phyloP scores from a whole-genome alignment of 805 yeast genomes.

The Kodamaea nitidulidarum region DNA sequence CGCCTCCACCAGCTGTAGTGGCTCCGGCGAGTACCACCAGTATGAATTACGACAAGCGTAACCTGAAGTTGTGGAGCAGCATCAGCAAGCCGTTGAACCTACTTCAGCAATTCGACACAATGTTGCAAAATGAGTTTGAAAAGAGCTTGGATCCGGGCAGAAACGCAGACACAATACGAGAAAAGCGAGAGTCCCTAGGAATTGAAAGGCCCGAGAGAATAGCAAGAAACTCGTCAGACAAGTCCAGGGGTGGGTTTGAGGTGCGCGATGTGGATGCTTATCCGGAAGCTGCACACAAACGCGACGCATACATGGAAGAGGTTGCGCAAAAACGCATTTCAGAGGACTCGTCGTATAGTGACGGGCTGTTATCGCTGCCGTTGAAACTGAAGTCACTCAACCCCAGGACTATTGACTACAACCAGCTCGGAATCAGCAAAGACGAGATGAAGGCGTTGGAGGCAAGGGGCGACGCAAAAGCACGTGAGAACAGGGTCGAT shows the following conservation, averaged over 20 bases:
- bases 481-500: too few species aligned
- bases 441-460: neutral
- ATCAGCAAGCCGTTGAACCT: slow-evolving; percentile 38
- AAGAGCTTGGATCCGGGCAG: slow-evolving; percentile 19
- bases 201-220: neutral
- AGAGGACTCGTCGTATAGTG: slow-evolving; percentile 24
- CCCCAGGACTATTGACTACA: slow-evolving; percentile 1
- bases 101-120: slow-evolving; percentile 63
- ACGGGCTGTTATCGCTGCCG: slow-evolving; percentile 24
- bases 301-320: too few species aligned
- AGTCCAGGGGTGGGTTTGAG: neutral
- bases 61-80: slow-evolving; percentile 29
- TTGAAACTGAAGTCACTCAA: slow-evolving; percentile 19
- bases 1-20: slow-evolving; percentile 5
- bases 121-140: slow-evolving; percentile 64
- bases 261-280: neutral
- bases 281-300: slow-evolving; percentile 8
- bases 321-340: slow-evolving; percentile 15
- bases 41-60: slow-evolving; percentile 7
- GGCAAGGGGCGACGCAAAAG: too few species aligned
- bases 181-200: too few species aligned
- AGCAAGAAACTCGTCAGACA: slow-evolving; percentile 1
- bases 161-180: neutral
- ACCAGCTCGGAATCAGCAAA: slow-evolving; percentile 1
- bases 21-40: slow-evolving; percentile 5